A percentile compares a stretch with the other conserved stretches of the same genome.
Conservation (phyloP, 139 green algal species). For the Mychonastes homosphaera region DNA sequence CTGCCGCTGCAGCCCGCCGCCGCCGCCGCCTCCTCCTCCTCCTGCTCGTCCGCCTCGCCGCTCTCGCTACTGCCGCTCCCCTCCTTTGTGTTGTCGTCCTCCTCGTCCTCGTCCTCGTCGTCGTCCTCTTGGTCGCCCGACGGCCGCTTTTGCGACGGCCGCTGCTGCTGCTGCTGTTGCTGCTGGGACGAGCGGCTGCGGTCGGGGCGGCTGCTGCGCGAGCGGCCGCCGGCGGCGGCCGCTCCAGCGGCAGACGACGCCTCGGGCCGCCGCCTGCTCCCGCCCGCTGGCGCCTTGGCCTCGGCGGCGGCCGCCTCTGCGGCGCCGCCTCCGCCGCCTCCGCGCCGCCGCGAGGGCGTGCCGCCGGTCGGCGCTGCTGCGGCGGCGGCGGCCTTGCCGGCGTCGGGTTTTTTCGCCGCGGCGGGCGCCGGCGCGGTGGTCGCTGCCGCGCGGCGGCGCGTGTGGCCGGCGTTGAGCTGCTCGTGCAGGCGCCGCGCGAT, state of each 20-base stretch:
- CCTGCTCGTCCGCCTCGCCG: neutral
- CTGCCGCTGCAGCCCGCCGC: neutral
- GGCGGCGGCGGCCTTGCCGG: neutral
- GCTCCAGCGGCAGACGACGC: neutral
- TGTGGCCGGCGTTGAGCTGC: slow-evolving; percentile 33
- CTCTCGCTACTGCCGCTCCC: neutral
- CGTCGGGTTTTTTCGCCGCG: neutral
- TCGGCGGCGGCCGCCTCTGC: neutral
- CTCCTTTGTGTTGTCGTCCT: neutral
- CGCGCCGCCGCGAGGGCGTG: neutral
- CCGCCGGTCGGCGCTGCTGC: neutral
- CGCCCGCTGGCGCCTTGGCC: neutral
- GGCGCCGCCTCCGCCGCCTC: neutral
- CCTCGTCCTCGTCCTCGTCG: too few species aligned
- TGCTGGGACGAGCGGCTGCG: neutral
- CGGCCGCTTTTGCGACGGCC: too few species aligned
- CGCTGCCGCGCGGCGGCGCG: slow-evolving; percentile 20
- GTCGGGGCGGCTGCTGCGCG: too few species aligned
- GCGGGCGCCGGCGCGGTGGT: too few species aligned
- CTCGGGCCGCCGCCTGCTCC: too few species aligned
- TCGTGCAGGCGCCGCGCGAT: slow-evolving; percentile 52
- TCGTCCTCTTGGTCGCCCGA: neutral
- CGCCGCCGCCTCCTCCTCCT: slow-evolving; percentile 5
- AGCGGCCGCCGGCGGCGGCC: neutral
- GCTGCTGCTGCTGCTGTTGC: slow-evolving; percentile 3